Conservation (phyloP, 306 rosid species). For the Adenanthera pavonina region DNA sequence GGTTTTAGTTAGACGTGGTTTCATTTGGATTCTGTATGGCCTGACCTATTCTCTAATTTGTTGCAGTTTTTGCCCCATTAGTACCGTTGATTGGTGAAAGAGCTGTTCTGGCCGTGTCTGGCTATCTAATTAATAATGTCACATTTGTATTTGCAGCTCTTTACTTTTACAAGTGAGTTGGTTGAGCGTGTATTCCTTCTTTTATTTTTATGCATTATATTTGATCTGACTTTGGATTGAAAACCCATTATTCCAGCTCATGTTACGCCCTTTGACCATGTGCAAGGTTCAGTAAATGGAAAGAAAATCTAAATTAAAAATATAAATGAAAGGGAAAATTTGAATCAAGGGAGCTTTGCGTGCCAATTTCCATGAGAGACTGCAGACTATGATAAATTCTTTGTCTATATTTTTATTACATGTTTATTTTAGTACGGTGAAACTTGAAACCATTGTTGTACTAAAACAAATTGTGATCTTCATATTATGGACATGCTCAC, state of each 20-base stretch:
- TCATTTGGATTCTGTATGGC: background rate
- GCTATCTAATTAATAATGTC: slow-evolving; percentile 66
- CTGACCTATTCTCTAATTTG: background rate
- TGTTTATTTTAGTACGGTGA: background rate
- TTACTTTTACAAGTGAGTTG: slow-evolving; percentile 66
- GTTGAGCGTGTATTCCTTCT: background rate
- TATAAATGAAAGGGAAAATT: background rate
- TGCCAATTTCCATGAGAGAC: background rate
- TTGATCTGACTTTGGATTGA: background rate
- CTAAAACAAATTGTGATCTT: background rate
- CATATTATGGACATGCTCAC: background rate
- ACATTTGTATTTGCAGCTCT: slow-evolving; percentile 71
- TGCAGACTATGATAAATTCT: background rate
- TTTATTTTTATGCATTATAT: slow-evolving; percentile 9
- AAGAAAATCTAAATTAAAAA: background rate
- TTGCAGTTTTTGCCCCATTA: slow-evolving; percentile 57
- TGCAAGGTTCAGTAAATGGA: background rate
- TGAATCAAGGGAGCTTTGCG: background rate
- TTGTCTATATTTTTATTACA: background rate
- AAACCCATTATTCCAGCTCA: background rate
- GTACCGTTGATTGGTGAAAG: slow-evolving; percentile 57
- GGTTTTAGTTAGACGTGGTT: background rate
- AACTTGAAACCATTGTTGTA: background rate
- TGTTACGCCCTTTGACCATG: background rate
- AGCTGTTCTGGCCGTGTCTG: slow-evolving; percentile 71